These are phyloP conservation scores for Phaeosphaeriaceae sp. DNA, from an alignment of 2,329 filamentous ascomycete species.

Conservation along the genomic window DNA sequence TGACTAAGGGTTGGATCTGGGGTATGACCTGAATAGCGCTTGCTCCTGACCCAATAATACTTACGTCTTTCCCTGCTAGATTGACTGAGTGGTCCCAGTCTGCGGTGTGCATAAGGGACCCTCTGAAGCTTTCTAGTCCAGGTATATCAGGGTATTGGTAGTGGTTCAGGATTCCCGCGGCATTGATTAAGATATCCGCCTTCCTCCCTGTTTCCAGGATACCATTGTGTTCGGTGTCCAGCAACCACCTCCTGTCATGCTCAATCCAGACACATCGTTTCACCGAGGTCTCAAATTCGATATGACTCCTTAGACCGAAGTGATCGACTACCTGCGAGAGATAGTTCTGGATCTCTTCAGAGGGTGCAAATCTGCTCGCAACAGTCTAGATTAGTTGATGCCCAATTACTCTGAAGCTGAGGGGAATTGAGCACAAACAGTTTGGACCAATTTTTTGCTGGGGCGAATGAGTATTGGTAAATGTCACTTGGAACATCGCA, in stretches of 20 bases:
- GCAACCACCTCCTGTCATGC: constrained; percentile 1
- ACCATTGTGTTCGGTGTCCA: constrained; percentile 4
- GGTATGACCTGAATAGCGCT: constrained; percentile 8
- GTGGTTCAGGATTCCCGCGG: constrained; percentile 3
- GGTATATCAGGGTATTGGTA: constrained; percentile 11
- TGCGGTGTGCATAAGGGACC: constrained; percentile 8
- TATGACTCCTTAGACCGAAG: constrained; percentile 2
- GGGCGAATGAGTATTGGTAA: constrained; percentile 13
- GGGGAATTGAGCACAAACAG: constrained; percentile 1
- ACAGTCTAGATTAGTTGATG: neutral
- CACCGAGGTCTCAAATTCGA: constrained; percentile 7
- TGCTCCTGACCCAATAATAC: constrained; percentile 9
- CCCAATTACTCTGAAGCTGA: neutral
- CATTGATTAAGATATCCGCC: constrained; percentile 4
- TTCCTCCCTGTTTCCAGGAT: neutral
- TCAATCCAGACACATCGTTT: constrained; percentile 7
- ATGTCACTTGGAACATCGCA: constrained; percentile 12
- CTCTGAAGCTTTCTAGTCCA: constrained; percentile 6
- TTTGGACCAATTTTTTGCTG: constrained; percentile 9
- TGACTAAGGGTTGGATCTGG: constrained; percentile 7
- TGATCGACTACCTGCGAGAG: constrained; percentile 5
- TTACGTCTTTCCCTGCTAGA: constrained; percentile 4
- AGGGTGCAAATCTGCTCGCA: constrained; percentile 3
- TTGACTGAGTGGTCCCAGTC: constrained; percentile 9
- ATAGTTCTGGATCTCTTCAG: constrained; percentile 10